Conservation (phyloP, 1,139 yeast genomes). For the Maudiozyma humilis region DNA sequence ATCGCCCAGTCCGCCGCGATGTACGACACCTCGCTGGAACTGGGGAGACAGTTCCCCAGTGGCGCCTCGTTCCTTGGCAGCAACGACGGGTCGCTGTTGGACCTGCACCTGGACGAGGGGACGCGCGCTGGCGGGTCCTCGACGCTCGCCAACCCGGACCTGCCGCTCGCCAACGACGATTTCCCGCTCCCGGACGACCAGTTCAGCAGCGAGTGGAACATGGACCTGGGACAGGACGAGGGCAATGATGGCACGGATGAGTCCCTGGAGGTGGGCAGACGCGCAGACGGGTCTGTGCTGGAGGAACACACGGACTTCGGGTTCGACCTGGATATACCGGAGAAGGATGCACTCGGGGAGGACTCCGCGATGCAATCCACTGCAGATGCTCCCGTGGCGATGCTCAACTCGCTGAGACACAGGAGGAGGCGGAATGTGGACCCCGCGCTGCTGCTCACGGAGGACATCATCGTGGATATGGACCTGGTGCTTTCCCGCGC, state of each 20-base stretch:
- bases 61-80: constrained; percentile 36
- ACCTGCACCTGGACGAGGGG: constrained; percentile 26
- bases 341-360: constrained; percentile 15
- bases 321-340: constrained; percentile 32
- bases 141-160: neutral
- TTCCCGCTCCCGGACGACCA: constrained; percentile 5
- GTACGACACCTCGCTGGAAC: constrained; percentile 31
- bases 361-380: constrained; percentile 15
- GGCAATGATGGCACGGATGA: constrained; percentile 1
- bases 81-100: constrained; percentile 24
- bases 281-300: constrained; percentile 21
- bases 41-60: constrained; percentile 24
- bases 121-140: constrained; percentile 7
- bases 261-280: constrained; percentile 26
- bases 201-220: constrained; percentile 1
- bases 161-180: constrained; percentile 1
- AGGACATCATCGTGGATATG: constrained; percentile 19
- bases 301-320: constrained; percentile 31
- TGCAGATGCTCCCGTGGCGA: neutral
- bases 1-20: neutral
- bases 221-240: neutral
- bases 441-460: constrained; percentile 16
- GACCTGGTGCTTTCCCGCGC: constrained; percentile 19
- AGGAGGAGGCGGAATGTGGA: constrained; percentile 1
- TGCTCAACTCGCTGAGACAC: neutral